Percentiles rank a stretch among this genome's conserved stretches.
These are phyloP conservation scores for Entonaema liquescens DNA, from an alignment of 495 filamentous ascomycete species.

Conservation along the genomic window DNA sequence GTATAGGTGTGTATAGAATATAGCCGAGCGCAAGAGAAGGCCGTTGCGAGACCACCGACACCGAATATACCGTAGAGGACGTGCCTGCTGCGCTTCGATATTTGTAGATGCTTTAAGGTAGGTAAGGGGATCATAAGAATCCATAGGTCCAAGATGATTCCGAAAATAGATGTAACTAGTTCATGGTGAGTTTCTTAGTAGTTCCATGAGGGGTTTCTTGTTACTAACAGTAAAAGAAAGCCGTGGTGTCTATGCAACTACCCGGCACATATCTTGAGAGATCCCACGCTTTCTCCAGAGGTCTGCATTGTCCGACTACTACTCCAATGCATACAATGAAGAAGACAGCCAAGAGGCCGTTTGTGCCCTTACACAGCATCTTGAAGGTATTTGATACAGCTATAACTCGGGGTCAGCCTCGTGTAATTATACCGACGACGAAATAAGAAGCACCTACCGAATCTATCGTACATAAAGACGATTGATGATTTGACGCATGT, in stretches of 20 bases:
- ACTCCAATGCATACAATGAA: slow-evolving; percentile 48
- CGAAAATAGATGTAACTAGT: slow-evolving; percentile 57
- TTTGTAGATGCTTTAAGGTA: slow-evolving; percentile 51
- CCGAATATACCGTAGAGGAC: slow-evolving; percentile 60
- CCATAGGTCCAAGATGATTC: slow-evolving; percentile 62
- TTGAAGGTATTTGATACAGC: slow-evolving; percentile 47
- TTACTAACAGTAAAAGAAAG: slow-evolving; percentile 59
- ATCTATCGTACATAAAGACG: slow-evolving; percentile 57
- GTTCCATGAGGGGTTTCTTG: too few relatives aligned
- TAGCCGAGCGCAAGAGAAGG: slow-evolving; percentile 55
- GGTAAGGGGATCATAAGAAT: slow-evolving; percentile 61
- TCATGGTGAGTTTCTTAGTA: not conserved
- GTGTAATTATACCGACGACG: not conserved
- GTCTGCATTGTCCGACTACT: slow-evolving; percentile 56
- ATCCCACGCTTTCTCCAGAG: slow-evolving; percentile 58
- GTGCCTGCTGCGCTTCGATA: slow-evolving; percentile 51
- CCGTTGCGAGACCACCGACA: slow-evolving; percentile 55
- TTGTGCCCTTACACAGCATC: slow-evolving; percentile 46
- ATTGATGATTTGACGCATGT: slow-evolving; percentile 58
- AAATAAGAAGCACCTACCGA: slow-evolving; percentile 47
- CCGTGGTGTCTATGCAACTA: slow-evolving; percentile 58
- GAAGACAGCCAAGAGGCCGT: slow-evolving; percentile 51
- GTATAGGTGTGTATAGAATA: slow-evolving; percentile 54
- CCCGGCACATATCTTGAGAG: slow-evolving; percentile 46
- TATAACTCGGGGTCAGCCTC: slow-evolving; percentile 16